Conservation (phyloP, 2,329 filamentous ascomycete genomes). For the Zarea fungicola region DNA sequence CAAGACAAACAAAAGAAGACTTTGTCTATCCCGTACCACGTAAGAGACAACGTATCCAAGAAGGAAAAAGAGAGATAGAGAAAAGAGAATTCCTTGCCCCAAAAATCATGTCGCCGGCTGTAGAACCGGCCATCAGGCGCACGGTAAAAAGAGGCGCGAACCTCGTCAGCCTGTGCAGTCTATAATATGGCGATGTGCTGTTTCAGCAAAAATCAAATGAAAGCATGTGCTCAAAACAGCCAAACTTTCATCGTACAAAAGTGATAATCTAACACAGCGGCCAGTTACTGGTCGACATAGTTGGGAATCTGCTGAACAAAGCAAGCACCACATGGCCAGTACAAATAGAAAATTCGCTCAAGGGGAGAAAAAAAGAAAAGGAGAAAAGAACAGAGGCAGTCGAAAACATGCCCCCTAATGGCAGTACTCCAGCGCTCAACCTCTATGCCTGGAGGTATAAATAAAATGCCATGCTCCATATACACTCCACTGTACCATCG, state of each 20-base stretch:
- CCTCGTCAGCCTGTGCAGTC: constrained; percentile 32
- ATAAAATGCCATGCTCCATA: constrained; percentile 8
- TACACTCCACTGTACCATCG: constrained; percentile 9
- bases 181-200: constrained; percentile 22
- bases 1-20: constrained; percentile 14
- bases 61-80: too few species aligned
- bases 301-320: constrained; percentile 16
- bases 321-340: constrained; percentile 12
- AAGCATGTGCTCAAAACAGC: constrained; percentile 8
- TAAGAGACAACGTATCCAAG: constrained; percentile 2
- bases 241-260: constrained; percentile 4
- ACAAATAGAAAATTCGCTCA: constrained; percentile 23
- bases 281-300: not conserved
- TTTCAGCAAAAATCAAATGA: constrained; percentile 12
- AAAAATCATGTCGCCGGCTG: constrained; percentile 18
- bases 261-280: not conserved
- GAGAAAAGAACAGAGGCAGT: constrained; percentile 5
- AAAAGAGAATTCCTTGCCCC: too few species aligned
- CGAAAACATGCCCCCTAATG: not conserved
- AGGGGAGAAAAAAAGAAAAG: constrained; percentile 17
- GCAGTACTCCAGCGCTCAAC: constrained; percentile 5
- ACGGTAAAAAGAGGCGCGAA: constrained; percentile 26
- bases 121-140: constrained; percentile 22
- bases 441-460: too few species aligned
- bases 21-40: constrained; percentile 11